Evolutionary conservation across 768 basidiomycete species (phyloP).

Genomic region (Boletus sp.): DNA sequence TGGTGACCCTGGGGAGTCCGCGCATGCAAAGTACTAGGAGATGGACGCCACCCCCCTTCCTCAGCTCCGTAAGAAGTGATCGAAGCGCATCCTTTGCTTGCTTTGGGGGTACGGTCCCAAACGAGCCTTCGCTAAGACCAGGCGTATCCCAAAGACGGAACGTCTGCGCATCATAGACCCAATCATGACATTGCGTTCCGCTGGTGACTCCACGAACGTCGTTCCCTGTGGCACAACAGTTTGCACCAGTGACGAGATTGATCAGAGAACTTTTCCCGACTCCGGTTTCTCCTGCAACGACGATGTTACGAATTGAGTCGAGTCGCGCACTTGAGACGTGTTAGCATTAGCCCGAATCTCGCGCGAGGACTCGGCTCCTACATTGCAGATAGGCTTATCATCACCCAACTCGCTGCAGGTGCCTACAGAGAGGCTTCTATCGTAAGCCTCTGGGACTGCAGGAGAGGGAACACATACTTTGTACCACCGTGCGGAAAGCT

Average conservation of each 20-base stretch:
- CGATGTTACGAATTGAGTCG: conserved; percentile 26
- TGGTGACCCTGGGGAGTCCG: background rate
- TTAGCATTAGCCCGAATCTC: conserved; percentile 4
- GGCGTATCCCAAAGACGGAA: conserved; percentile 30
- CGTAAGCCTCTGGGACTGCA: background rate
- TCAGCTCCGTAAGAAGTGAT: conserved; percentile 21
- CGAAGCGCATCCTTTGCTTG: conserved; percentile 14
- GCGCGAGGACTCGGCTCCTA: background rate
- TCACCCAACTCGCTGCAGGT: conserved; percentile 1
- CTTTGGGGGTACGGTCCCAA: conserved; percentile 6
- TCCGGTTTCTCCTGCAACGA: conserved; percentile 30
- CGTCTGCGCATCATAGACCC: conserved; percentile 17
- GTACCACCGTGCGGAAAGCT: background rate
- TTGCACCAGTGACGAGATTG: conserved; percentile 27
- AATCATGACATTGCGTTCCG: conserved; percentile 19
- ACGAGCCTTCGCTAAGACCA: conserved; percentile 15
- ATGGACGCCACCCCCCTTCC: conserved; percentile 12
- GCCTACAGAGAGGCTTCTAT: background rate
- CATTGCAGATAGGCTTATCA: conserved; percentile 6
- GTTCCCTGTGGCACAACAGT: background rate
- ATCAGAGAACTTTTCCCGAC: conserved; percentile 33
- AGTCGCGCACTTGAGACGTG: conserved; percentile 3
- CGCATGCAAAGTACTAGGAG: background rate
- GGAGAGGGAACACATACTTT: conserved; percentile 1
- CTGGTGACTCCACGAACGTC: conserved; percentile 4